A percentile compares a stretch with the other conserved stretches of the same genome.
Conservation (phyloP, 2,329 filamentous ascomycete species). For the Cercospora citrullina region DNA sequence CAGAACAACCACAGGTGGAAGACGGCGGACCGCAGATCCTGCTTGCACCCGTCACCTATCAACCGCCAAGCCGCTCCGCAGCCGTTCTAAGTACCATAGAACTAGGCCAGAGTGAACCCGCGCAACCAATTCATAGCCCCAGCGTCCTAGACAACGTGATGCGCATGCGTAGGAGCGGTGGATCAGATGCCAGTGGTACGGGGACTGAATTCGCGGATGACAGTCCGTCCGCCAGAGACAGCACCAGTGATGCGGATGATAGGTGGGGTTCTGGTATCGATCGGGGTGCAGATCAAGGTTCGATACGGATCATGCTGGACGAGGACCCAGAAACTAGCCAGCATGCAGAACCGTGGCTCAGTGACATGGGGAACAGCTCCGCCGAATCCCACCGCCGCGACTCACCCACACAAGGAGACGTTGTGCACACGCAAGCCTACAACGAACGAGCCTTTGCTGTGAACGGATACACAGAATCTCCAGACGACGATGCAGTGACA, state of each 20-base stretch:
- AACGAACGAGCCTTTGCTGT: slow-evolving; percentile 28
- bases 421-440: slow-evolving; percentile 25
- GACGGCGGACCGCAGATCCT: slow-evolving; percentile 21
- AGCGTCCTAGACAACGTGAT: slow-evolving; percentile 38
- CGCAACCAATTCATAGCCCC: slow-evolving; percentile 28
- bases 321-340: slow-evolving; percentile 28
- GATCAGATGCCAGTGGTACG: slow-evolving; percentile 33
- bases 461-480: slow-evolving; percentile 31
- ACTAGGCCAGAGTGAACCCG: slow-evolving; percentile 16
- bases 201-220: slow-evolving; percentile 39
- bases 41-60: slow-evolving; percentile 33
- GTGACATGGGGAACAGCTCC: slow-evolving; percentile 25
- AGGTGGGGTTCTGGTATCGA: slow-evolving; percentile 31
- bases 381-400: slow-evolving; percentile 16
- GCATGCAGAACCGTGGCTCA: slow-evolving; percentile 27
- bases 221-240: slow-evolving; percentile 31
- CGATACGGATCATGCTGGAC: slow-evolving; percentile 41
- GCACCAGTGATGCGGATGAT: slow-evolving; percentile 31
- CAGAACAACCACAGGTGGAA: slow-evolving; percentile 12
- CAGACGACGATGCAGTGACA: slow-evolving; percentile 21
- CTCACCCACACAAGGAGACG: slow-evolving; percentile 19
- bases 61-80: slow-evolving; percentile 19
- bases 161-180: slow-evolving; percentile 37
- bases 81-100: slow-evolving; percentile 20
- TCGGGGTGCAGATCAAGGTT: slow-evolving; percentile 33